phyloP scores from a whole-genome alignment of 2,329 filamentous ascomycete genomes.

The Davidsoniella virescens region DNA sequence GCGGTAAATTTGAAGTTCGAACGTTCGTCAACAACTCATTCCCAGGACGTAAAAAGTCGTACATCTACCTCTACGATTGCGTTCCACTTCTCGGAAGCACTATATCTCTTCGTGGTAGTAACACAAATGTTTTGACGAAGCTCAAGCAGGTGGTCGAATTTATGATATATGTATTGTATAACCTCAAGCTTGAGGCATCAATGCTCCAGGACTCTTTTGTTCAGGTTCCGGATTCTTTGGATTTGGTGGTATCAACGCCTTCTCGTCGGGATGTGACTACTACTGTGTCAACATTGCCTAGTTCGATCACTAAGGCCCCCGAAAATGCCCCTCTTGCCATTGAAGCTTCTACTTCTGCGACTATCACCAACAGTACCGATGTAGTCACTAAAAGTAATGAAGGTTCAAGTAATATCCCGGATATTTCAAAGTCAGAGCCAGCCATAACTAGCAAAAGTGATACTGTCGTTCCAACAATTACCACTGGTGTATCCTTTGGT shows the following conservation, averaged over 20 bases:
- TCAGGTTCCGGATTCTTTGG: constrained; percentile 50
- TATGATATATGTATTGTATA: constrained; percentile 98
- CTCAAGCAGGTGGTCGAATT: constrained; percentile 94
- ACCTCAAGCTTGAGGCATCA: constrained; percentile 86
- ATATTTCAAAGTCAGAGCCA: too few species aligned
- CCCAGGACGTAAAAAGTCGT: constrained; percentile 71
- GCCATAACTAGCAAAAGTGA: too few species aligned
- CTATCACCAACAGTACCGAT: too few species aligned
- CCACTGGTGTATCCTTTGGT: too few species aligned
- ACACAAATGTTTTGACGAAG: constrained; percentile 51
- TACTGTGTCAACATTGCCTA: too few species aligned
- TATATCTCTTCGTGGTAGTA: constrained; percentile 73
- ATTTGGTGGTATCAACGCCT: constrained; percentile 9
- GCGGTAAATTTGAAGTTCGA: constrained; percentile 82
- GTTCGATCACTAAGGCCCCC: too few species aligned
- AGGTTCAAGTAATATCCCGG: too few species aligned
- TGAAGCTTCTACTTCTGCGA: too few species aligned
- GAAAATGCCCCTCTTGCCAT: too few species aligned
- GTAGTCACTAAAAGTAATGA: too few species aligned
- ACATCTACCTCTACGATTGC: constrained; percentile 87
- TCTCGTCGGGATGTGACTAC: background rate
- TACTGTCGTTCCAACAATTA: too few species aligned
- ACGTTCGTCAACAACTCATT: constrained; percentile 74
- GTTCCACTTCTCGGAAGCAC: constrained; percentile 84
- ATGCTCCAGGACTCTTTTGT: constrained; percentile 87